Evolutionary conservation across 306 rosid genomes (phyloP).

Genomic region (Vigna angularis): DNA sequence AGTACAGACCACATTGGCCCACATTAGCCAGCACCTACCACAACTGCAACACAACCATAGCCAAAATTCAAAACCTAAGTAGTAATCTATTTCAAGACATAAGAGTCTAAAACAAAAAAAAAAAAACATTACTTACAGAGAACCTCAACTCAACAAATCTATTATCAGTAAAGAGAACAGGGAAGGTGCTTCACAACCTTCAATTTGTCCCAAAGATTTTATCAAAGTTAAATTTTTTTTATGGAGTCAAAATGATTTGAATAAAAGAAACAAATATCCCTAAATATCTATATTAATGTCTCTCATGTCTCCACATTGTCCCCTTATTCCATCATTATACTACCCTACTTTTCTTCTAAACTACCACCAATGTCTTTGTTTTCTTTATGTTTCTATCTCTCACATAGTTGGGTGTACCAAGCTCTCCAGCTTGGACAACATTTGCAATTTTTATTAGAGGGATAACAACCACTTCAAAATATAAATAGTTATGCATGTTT

Average conservation of each 20-base stretch:
- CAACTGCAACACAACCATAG: not conserved
- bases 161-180: not conserved
- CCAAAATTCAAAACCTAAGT: not conserved
- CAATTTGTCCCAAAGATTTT: not conserved
- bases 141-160: not conserved
- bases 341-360: not conserved
- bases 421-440: not conserved
- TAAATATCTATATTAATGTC: not conserved
- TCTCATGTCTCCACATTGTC: not conserved
- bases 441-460: not conserved
- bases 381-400: not conserved
- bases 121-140: not conserved
- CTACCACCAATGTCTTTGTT: not conserved
- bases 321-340: not conserved
- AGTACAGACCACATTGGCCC: constrained; percentile 9
- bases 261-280: not conserved
- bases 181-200: not conserved
- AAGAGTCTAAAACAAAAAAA: constrained; percentile 8
- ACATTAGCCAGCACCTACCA: not conserved
- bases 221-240: not conserved
- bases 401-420: not conserved
- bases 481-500: not conserved
- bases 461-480: not conserved
- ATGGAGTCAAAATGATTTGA: not conserved
- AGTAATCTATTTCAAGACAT: not conserved